Evolutionary conservation across 2,329 filamentous ascomycete genomes (phyloP).

Genomic region (Neurospora crassa): DNA sequence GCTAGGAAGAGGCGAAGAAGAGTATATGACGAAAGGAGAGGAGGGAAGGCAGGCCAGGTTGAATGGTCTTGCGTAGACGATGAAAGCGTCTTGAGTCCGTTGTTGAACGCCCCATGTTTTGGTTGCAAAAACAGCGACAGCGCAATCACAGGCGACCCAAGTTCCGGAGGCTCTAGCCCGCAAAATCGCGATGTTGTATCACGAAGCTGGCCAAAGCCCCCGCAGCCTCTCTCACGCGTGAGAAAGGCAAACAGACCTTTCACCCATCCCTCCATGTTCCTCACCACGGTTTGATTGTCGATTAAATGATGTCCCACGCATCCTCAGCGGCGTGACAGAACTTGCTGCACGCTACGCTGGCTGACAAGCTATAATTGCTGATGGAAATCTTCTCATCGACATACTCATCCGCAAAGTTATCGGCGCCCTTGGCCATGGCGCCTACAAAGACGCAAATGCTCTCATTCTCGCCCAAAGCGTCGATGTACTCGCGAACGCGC

Average conservation of each 20-base stretch:
- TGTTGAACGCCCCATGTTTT: slow-evolving; percentile 76
- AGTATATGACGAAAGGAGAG: slow-evolving; percentile 22
- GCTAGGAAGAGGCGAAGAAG: slow-evolving; percentile 12
- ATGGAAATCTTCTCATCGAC: slow-evolving; percentile 98
- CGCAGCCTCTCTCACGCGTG: slow-evolving; percentile 12
- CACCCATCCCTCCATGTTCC: slow-evolving; percentile 14
- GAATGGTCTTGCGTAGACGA: slow-evolving; percentile 53
- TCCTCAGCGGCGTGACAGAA: slow-evolving; percentile 98
- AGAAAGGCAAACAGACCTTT: slow-evolving; percentile 19
- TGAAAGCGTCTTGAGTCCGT: slow-evolving; percentile 57
- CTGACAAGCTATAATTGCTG: slow-evolving; percentile 94
- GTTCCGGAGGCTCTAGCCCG: slow-evolving; percentile 35
- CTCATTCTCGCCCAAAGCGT: slow-evolving; percentile 67
- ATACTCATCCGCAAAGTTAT: slow-evolving; percentile 88
- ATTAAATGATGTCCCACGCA: slow-evolving; percentile 83
- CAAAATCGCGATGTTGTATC: slow-evolving; percentile 66
- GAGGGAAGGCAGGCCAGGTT: slow-evolving; percentile 48
- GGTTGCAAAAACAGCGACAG: slow-evolving; percentile 77
- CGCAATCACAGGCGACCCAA: slow-evolving; percentile 59
- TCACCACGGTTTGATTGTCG: slow-evolving; percentile 2
- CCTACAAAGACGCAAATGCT: slow-evolving; percentile 97
- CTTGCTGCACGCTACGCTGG: slow-evolving; percentile 98
- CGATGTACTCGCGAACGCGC: slow-evolving; percentile 80
- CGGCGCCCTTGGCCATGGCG: slow-evolving; percentile 94
- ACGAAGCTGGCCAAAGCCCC: slow-evolving; percentile 33